A percentile compares a stretch with the other conserved stretches of the same genome.
phyloP scores from a whole-genome alignment of 2,329 filamentous ascomycete species.

The Periconia sp. region DNA sequence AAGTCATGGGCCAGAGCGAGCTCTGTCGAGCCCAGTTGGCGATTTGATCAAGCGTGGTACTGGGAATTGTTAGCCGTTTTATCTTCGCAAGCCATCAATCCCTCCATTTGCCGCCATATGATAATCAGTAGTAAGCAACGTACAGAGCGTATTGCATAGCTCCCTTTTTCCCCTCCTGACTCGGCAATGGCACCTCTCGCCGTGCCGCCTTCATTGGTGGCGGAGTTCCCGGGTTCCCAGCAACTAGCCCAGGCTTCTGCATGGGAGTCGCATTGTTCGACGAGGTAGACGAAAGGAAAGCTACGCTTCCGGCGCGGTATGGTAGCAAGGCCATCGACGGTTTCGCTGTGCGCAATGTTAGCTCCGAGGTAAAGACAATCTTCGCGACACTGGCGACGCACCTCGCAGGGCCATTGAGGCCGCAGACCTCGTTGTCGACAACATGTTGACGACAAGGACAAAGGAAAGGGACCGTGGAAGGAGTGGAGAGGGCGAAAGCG shows the following conservation, averaged over 20 bases:
- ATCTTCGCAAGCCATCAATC: not conserved
- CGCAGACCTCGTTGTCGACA: conserved; percentile 58
- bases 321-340: conserved; percentile 68
- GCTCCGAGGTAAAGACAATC: conserved; percentile 22
- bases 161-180: conserved; percentile 80
- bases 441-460: conserved; percentile 51
- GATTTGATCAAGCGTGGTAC: conserved; percentile 80
- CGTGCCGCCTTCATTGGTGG: conserved; percentile 64
- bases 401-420: conserved; percentile 63
- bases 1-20: conserved; percentile 92
- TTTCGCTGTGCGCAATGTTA: conserved; percentile 61
- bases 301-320: conserved; percentile 65
- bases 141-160: conserved; percentile 87
- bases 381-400: conserved; percentile 41
- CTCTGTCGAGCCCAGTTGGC: conserved; percentile 86
- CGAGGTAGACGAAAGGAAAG: conserved; percentile 69
- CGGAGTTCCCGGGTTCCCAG: conserved; percentile 60
- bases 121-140: conserved; percentile 44
- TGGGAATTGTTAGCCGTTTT: conserved; percentile 44
- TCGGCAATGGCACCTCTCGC: conserved; percentile 74
- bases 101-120: not conserved
- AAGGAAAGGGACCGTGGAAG: conserved; percentile 44
- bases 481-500: too few relatives aligned
- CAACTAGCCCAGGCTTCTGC: conserved; percentile 57
- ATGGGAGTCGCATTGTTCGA: conserved; percentile 67